These are phyloP conservation scores for Malbranchea cinnamomea DNA, from an alignment of 2,329 filamentous ascomycete genomes.

Conservation along the genomic window DNA sequence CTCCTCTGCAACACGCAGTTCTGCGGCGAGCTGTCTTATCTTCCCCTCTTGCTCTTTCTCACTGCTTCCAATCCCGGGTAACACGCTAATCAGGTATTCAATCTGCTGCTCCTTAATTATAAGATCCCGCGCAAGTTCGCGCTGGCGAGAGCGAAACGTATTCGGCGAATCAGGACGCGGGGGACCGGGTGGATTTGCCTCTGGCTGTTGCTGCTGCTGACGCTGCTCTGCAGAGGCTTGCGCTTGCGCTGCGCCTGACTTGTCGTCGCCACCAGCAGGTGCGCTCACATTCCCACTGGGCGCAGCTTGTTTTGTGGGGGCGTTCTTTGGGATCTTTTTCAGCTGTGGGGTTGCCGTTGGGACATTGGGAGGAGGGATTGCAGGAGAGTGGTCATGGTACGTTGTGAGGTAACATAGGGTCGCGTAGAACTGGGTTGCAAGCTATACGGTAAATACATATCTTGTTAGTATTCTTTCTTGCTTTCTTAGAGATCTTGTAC, in stretches of 20 bases:
- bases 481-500: slow-evolving; percentile 1
- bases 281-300: too few species aligned
- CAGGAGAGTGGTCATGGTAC: slow-evolving; percentile 31
- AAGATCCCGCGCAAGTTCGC: slow-evolving; percentile 33
- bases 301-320: slow-evolving; percentile 11
- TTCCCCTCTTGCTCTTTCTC: slow-evolving; percentile 30
- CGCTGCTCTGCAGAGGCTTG: slow-evolving; percentile 11
- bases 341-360: slow-evolving; percentile 22
- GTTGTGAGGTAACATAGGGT: slow-evolving; percentile 33
- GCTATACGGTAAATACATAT: slow-evolving; percentile 15
- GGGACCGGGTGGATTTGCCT: slow-evolving; percentile 1
- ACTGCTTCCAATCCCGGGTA: slow-evolving; percentile 31
- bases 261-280: not conserved
- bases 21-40: slow-evolving; percentile 28
- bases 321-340: slow-evolving; percentile 28
- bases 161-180: slow-evolving; percentile 24
- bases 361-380: slow-evolving; percentile 18
- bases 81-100: slow-evolving; percentile 31
- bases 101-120: slow-evolving; percentile 38
- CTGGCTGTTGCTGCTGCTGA: slow-evolving; percentile 9
- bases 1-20: slow-evolving; percentile 30
- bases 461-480: slow-evolving; percentile 1
- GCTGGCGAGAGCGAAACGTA: slow-evolving; percentile 29
- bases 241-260: slow-evolving; percentile 8
- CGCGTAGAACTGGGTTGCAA: slow-evolving; percentile 37